phyloP scores from a whole-genome alignment of 2,329 filamentous ascomycete genomes.

The Fusarium transvaalense region DNA sequence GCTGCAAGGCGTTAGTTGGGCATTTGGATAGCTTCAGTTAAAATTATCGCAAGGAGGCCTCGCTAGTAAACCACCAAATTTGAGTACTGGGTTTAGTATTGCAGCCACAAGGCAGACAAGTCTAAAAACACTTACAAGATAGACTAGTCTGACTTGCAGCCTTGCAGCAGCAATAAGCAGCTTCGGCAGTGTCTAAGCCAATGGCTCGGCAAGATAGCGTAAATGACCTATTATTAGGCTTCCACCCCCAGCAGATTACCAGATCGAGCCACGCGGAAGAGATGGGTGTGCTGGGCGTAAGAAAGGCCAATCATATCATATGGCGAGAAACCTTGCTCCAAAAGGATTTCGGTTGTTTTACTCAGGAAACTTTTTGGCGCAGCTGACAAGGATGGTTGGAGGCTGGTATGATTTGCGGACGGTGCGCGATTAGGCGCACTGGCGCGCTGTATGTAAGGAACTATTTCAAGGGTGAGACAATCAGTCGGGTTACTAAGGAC shows the following conservation, averaged over 20 bases:
- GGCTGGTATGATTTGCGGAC: constrained; percentile 41
- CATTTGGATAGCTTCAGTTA: not conserved
- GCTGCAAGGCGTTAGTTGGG: not conserved
- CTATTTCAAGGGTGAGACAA: constrained; percentile 28
- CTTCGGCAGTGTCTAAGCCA: constrained; percentile 29
- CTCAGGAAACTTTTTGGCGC: constrained; percentile 19
- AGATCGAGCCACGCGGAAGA: constrained; percentile 31
- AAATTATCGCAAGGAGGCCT: constrained; percentile 38
- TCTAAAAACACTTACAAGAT: constrained; percentile 16
- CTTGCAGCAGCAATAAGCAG: constrained; percentile 38
- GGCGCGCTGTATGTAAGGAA: constrained; percentile 43
- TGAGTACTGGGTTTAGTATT: constrained; percentile 10
- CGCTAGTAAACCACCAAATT: constrained; percentile 18
- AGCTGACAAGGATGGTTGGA: constrained; percentile 33
- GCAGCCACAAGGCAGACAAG: constrained; percentile 42
- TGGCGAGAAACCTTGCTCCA: not conserved
- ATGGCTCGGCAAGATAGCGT: constrained; percentile 23
- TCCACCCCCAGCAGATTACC: constrained; percentile 20
- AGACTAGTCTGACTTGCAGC: constrained; percentile 26
- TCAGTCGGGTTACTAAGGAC: constrained; percentile 24
- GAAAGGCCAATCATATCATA: constrained; percentile 28
- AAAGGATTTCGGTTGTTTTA: constrained; percentile 29
- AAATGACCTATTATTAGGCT: constrained; percentile 42
- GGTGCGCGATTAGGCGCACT: constrained; percentile 47
- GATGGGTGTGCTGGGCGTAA: constrained; percentile 21